Conservation (phyloP, 768 basidiomycete species). For the Podaxis carcinomalis region DNA sequence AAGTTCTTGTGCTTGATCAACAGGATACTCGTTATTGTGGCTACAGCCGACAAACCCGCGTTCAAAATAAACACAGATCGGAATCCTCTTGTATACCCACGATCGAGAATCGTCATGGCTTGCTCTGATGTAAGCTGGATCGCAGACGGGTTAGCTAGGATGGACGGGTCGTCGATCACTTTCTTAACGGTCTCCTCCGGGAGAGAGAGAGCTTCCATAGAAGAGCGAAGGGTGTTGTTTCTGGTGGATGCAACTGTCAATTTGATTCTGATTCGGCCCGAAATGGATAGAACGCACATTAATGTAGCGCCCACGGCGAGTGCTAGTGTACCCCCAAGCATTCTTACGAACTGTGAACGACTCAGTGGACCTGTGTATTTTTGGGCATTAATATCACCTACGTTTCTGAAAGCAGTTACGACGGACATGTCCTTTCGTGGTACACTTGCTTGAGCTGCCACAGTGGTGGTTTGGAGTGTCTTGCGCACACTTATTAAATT, state of each 20-base stretch:
- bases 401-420: conserved; percentile 66
- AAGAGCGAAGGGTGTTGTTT: conserved; percentile 44
- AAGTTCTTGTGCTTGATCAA: conserved; percentile 64
- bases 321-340: conserved; percentile 66
- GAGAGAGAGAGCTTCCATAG: conserved; percentile 35
- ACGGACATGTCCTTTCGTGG: conserved; percentile 70
- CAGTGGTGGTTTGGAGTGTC: conserved; percentile 62
- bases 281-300: conserved; percentile 31
- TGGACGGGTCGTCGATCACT: conserved; percentile 47
- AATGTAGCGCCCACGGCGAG: conserved; percentile 60
- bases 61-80: background rate
- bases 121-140: conserved; percentile 32
- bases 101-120: conserved; percentile 37
- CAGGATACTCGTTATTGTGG: conserved; percentile 49
- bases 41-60: conserved; percentile 41
- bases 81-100: conserved; percentile 31
- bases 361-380: background rate
- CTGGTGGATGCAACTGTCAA: conserved; percentile 16
- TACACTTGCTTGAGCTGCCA: conserved; percentile 72
- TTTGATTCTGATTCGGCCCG: background rate
- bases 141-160: conserved; percentile 25
- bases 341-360: conserved; percentile 51
- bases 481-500: conserved; percentile 17
- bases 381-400: conserved; percentile 15
- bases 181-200: conserved; percentile 31